A percentile compares a stretch with the other conserved stretches of the same genome.
Evolutionary conservation across 805 yeast species (phyloP).

Genomic region (Lipomyces mesembrius): DNA sequence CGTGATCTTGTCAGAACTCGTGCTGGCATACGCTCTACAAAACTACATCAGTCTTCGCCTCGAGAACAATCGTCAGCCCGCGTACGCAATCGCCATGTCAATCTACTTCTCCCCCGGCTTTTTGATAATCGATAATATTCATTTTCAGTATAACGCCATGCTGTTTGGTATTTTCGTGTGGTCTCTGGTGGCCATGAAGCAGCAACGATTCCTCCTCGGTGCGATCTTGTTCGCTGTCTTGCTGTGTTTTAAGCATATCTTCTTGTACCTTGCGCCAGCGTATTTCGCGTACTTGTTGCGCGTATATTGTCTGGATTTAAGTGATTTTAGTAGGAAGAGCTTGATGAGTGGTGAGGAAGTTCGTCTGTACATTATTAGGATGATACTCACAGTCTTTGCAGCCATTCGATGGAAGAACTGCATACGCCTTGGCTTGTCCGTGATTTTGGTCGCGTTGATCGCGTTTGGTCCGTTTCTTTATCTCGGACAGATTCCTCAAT

Average conservation of each 20-base stretch:
- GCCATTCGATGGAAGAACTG: conserved; percentile 50
- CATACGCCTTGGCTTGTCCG: conserved; percentile 64
- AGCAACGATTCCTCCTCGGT: conserved; percentile 53
- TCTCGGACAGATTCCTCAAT: conserved; percentile 63
- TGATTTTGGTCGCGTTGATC: conserved; percentile 60
- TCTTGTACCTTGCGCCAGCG: conserved; percentile 91
- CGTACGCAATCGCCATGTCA: conserved; percentile 79
- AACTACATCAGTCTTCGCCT: conserved; percentile 17
- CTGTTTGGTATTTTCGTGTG: conserved; percentile 81
- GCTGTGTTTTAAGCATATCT: conserved; percentile 92
- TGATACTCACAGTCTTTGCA: conserved; percentile 14
- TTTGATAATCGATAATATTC: conserved; percentile 89
- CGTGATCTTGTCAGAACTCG: conserved; percentile 76
- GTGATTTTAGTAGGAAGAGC: not conserved
- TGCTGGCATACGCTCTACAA: conserved; percentile 72
- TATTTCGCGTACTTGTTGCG: conserved; percentile 79
- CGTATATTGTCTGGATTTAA: conserved; percentile 60
- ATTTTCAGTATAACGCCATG: conserved; percentile 96
- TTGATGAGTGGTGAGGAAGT: not conserved
- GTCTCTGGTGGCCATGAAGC: conserved; percentile 71
- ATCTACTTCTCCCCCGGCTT: conserved; percentile 88
- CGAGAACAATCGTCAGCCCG: conserved; percentile 48
- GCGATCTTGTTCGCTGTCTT: conserved; percentile 69
- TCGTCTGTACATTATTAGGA: not conserved
- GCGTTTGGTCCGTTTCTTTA: conserved; percentile 82